Conservation (phyloP, 2,329 filamentous ascomycete genomes). For the Pseudonectria buxi region DNA sequence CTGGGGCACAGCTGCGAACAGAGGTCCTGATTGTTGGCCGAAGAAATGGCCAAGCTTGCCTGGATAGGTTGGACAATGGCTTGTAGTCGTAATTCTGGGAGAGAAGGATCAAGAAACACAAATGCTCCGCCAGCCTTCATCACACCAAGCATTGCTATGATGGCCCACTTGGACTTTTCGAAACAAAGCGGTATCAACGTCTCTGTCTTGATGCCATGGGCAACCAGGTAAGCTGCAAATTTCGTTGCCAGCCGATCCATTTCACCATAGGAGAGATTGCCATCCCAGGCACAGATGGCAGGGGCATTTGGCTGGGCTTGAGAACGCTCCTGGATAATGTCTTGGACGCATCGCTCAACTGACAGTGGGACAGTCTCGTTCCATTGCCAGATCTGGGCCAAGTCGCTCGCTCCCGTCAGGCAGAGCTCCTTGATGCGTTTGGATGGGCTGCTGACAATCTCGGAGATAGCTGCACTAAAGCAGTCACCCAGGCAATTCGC, state of each 20-base stretch:
- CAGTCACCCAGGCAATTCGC: too few species aligned
- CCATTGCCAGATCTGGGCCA: slow-evolving; percentile 12
- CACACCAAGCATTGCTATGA: slow-evolving; percentile 18
- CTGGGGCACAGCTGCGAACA: background rate
- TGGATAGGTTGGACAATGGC: slow-evolving; percentile 3
- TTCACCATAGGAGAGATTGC: slow-evolving; percentile 33
- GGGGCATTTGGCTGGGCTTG: slow-evolving; percentile 8
- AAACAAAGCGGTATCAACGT: slow-evolving; percentile 9
- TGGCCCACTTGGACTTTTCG: slow-evolving; percentile 18
- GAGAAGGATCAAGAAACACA: slow-evolving; percentile 10
- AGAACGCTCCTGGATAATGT: slow-evolving; percentile 7
- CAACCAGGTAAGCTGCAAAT: slow-evolving; percentile 30
- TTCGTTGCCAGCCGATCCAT: slow-evolving; percentile 32
- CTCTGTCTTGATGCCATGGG: slow-evolving; percentile 21
- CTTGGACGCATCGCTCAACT: slow-evolving; percentile 13
- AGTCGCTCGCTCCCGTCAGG: slow-evolving; percentile 7
- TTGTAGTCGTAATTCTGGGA: slow-evolving; percentile 7
- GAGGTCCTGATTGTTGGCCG: background rate
- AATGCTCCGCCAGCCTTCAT: slow-evolving; percentile 20
- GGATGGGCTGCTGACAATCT: too few species aligned
- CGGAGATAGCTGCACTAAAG: too few species aligned
- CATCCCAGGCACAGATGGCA: slow-evolving; percentile 21
- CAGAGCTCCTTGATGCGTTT: slow-evolving; percentile 5
- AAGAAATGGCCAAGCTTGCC: background rate
- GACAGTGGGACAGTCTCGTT: slow-evolving; percentile 6